A percentile compares a stretch with the other conserved stretches of the same genome.
These are phyloP conservation scores for Kappamyces sp. DNA, from an alignment of 192 early-diverging fungal species.

Conservation along the genomic window DNA sequence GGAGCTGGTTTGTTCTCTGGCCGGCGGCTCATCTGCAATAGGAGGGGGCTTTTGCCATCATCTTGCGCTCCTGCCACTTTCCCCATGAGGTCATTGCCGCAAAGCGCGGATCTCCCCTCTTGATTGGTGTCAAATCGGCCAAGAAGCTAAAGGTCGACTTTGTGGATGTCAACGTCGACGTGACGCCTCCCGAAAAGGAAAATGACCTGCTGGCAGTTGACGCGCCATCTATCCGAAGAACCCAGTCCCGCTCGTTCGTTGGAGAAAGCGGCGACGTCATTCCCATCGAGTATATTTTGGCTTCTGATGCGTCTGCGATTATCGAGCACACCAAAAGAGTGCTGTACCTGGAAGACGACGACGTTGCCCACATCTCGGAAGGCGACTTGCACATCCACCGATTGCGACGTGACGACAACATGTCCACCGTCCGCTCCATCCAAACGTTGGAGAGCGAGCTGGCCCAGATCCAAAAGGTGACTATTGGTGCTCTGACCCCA, in stretches of 20 bases:
- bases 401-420: conserved; percentile 46
- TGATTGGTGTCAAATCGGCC: conserved; percentile 57
- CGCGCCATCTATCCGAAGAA: conserved; percentile 38
- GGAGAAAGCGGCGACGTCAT: conserved; percentile 47
- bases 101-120: conserved; percentile 55
- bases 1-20: conserved; percentile 40
- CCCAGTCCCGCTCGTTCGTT: conserved; percentile 53
- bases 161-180: conserved; percentile 53
- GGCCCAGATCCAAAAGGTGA: conserved; percentile 51
- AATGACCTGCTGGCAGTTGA: conserved; percentile 17
- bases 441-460: conserved; percentile 56
- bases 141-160: conserved; percentile 66
- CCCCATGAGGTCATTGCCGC: conserved; percentile 55
- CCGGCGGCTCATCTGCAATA: conserved; percentile 12
- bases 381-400: conserved; percentile 64
- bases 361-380: conserved; percentile 58
- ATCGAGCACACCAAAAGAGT: conserved; percentile 67
- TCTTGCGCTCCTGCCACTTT: conserved; percentile 56
- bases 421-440: conserved; percentile 51
- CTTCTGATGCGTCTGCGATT: conserved; percentile 60
- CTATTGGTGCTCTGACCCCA: conserved; percentile 1
- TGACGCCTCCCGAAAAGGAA: conserved; percentile 11
- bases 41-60: conserved; percentile 60
- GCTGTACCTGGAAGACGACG: conserved; percentile 61
- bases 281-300: conserved; percentile 59